phyloP scores from a whole-genome alignment of 2,329 filamentous ascomycete genomes.

The Curvularia spicifera region DNA sequence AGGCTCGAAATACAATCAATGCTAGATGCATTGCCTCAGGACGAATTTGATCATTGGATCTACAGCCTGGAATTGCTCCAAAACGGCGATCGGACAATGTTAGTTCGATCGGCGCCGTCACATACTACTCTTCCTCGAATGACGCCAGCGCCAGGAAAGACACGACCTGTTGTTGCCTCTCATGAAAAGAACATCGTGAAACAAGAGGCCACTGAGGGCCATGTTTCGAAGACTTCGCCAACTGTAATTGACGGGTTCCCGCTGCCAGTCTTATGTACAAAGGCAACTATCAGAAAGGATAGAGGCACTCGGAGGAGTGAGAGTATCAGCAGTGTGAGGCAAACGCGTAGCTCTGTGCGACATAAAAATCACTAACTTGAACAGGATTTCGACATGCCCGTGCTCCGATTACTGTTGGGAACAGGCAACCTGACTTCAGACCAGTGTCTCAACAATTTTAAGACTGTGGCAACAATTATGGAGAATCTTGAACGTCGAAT shows the following conservation, averaged over 20 bases:
- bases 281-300: background rate
- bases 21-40: slow-evolving; percentile 11
- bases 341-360: background rate
- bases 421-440: background rate
- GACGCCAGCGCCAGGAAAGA: slow-evolving; percentile 14
- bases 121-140: background rate
- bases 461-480: slow-evolving; percentile 7
- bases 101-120: slow-evolving; percentile 15
- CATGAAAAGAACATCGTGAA: background rate
- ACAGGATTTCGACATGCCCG: background rate
- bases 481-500: background rate
- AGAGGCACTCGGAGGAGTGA: background rate
- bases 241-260: slow-evolving; percentile 3
- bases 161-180: background rate
- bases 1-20: slow-evolving; percentile 23
- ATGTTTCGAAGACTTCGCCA: background rate
- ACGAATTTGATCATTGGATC: slow-evolving; percentile 25
- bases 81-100: slow-evolving; percentile 29
- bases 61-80: slow-evolving; percentile 25
- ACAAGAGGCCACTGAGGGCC: background rate
- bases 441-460: background rate
- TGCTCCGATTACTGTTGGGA: slow-evolving; percentile 8
- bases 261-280: background rate
- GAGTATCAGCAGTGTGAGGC: background rate
- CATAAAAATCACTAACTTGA: background rate